A percentile compares a stretch with the other conserved stretches of the same genome.
Evolutionary conservation across 169 alveolate genomes (phyloP).

Genomic region (Eimeria tenella): DNA sequence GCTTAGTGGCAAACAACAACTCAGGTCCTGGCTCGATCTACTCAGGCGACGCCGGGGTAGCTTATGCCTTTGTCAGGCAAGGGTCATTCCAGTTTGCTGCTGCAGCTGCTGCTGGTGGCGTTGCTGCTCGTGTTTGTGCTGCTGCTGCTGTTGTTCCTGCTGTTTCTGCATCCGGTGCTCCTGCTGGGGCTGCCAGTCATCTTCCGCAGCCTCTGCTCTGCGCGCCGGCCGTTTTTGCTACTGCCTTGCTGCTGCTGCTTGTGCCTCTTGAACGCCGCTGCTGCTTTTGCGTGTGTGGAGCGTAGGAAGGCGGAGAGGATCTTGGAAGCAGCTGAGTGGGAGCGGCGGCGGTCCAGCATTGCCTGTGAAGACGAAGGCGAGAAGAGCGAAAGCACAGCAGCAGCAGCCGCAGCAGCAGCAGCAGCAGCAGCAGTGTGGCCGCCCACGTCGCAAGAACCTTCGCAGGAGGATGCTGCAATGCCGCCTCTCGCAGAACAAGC

Average conservation of each 20-base stretch:
- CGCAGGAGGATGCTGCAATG: not conserved
- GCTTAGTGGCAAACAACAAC: not conserved
- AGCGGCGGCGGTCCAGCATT: not conserved
- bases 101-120: not conserved
- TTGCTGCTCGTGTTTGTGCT: not conserved
- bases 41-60: slow-evolving; percentile 33
- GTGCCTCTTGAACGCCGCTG: not conserved
- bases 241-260: not conserved
- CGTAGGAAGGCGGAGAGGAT: slow-evolving; percentile 10
- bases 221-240: not conserved
- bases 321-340: not conserved
- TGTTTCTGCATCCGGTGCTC: slow-evolving; percentile 10
- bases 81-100: not conserved
- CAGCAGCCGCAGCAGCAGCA: slow-evolving; percentile 5
- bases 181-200: not conserved
- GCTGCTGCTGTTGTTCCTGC: slow-evolving; percentile 5
- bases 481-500: slow-evolving; percentile 11
- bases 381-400: not conserved
- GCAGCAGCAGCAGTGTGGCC: not conserved
- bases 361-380: not conserved
- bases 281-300: not conserved
- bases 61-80: slow-evolving; percentile 5
- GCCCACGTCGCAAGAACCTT: not conserved
- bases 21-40: not conserved
- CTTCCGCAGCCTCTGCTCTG: not conserved